These are phyloP conservation scores for Pisolithus sp. DNA, from an alignment of 768 basidiomycete species.

Conservation along the genomic window DNA sequence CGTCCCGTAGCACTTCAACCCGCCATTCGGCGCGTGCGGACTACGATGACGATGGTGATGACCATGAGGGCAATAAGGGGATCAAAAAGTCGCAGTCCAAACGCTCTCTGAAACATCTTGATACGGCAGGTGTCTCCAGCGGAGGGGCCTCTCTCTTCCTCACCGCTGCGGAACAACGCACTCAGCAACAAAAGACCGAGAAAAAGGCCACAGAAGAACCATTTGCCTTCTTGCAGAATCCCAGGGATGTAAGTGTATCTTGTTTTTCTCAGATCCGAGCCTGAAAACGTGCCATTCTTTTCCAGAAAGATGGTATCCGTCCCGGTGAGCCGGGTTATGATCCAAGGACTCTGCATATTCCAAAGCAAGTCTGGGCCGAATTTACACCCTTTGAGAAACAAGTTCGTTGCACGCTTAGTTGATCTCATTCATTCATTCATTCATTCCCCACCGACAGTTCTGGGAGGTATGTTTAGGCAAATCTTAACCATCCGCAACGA, in stretches of 20 bases:
- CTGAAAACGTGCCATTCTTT: neutral
- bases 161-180: conserved; percentile 76
- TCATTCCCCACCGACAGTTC: conserved; percentile 38
- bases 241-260: conserved; percentile 53
- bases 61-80: conserved; percentile 33
- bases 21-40: conserved; percentile 27
- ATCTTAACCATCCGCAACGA: neutral
- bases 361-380: conserved; percentile 62
- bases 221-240: conserved; percentile 66
- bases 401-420: conserved; percentile 30
- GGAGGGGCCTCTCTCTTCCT: conserved; percentile 46
- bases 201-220: conserved; percentile 77
- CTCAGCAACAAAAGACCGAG: conserved; percentile 70
- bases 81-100: conserved; percentile 31
- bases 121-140: conserved; percentile 22
- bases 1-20: conserved; percentile 35
- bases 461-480: conserved; percentile 51
- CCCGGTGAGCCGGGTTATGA: conserved; percentile 87
- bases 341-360: conserved; percentile 80
- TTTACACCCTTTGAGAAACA: conserved; percentile 97
- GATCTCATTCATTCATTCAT: conserved; percentile 1
- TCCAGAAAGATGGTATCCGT: conserved; percentile 70
- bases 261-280: neutral
- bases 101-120: conserved; percentile 27
- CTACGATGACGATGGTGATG: conserved; percentile 35